phyloP scores from a whole-genome alignment of 768 basidiomycete genomes.

The Naganishia randhawae region DNA sequence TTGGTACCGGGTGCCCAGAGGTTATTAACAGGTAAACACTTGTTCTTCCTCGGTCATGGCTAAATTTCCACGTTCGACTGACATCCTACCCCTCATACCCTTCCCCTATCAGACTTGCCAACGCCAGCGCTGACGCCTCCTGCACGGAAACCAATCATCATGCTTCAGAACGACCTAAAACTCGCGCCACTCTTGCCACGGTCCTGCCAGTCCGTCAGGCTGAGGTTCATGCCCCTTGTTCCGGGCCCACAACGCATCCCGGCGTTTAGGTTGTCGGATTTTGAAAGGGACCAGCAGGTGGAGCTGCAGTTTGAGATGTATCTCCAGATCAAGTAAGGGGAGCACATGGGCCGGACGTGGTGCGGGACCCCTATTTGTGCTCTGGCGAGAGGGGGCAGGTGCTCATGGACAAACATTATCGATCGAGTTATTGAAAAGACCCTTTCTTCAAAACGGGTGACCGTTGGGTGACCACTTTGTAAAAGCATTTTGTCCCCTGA shows the following conservation, averaged over 20 bases:
- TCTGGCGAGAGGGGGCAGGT: too few relatives aligned
- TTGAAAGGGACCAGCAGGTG: constrained; percentile 20
- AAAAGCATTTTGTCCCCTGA: too few relatives aligned
- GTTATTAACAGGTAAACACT: too few relatives aligned
- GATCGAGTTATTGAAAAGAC: too few relatives aligned
- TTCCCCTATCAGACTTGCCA: neutral
- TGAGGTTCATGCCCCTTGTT: constrained; percentile 18
- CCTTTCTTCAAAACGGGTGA: too few relatives aligned
- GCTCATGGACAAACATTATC: too few relatives aligned
- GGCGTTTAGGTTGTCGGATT: constrained; percentile 4
- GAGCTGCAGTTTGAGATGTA: constrained; percentile 24
- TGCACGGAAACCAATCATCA: neutral
- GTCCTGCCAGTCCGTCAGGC: constrained; percentile 21
- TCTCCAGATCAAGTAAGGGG: neutral
- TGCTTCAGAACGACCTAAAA: constrained; percentile 22
- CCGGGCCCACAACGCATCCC: constrained; percentile 13
- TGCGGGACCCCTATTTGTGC: too few relatives aligned
- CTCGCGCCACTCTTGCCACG: constrained; percentile 25
- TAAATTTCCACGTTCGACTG: neutral
- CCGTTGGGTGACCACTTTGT: too few relatives aligned
- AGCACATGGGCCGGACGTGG: too few relatives aligned
- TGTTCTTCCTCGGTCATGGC: neutral
- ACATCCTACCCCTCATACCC: neutral
- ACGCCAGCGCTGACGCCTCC: neutral
- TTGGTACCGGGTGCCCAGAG: neutral